Conservation (phyloP, 2,329 filamentous ascomycete species). For the Huntiella omanensis region DNA sequence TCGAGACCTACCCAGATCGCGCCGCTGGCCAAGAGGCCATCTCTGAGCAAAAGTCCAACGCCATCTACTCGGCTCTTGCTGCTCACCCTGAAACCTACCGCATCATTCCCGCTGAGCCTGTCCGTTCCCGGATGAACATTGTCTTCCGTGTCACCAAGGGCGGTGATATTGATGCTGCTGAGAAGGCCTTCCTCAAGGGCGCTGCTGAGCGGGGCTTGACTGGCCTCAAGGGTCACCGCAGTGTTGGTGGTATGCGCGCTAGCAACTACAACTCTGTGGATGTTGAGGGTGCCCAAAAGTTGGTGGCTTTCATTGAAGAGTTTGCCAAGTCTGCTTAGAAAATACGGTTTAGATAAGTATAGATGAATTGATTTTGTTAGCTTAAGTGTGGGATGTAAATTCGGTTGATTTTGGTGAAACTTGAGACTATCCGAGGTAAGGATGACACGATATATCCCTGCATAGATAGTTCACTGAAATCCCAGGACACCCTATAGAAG, state of each 20-base stretch:
- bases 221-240: conserved; percentile 77
- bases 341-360: too few species aligned
- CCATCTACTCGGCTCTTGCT: conserved; percentile 65
- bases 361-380: too few species aligned
- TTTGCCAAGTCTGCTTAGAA: conserved; percentile 23
- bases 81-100: conserved; percentile 52
- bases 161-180: conserved; percentile 45
- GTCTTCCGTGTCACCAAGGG: conserved; percentile 58
- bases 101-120: conserved; percentile 55
- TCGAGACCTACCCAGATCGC: conserved; percentile 45
- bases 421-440: neutral
- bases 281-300: conserved; percentile 45
- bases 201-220: conserved; percentile 49
- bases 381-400: too few species aligned
- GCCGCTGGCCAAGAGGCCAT: conserved; percentile 61
- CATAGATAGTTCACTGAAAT: neutral
- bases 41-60: conserved; percentile 51
- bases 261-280: conserved; percentile 81
- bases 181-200: conserved; percentile 63
- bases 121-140: conserved; percentile 82
- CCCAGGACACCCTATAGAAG: too few species aligned
- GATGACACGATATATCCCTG: neutral
- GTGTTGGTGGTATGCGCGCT: conserved; percentile 67
- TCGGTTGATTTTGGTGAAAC: too few species aligned
- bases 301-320: conserved; percentile 40